Base-by-base conservation (phyloP, 768 basidiomycete species). In the Serendipita sp. region DNA sequence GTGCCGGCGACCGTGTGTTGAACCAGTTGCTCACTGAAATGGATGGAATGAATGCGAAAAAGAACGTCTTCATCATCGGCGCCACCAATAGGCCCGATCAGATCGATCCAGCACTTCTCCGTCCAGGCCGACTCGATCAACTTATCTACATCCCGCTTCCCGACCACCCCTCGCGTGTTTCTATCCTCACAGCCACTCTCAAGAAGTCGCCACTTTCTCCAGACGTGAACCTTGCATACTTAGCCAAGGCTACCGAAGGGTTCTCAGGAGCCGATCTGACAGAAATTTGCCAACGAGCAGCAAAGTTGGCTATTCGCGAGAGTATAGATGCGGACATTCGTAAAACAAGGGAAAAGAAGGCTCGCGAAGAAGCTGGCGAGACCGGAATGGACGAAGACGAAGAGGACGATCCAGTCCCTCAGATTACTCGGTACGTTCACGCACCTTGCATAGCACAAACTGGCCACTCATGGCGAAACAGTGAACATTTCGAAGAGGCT, bases 231-330 rank as follows among this genome's bases (percentile, higher is more conserved):
- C 83, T 98, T 56, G 35, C 36, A 32, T 98, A 85, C 85, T 80
- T 99, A 67, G 82, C 94, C 64, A 95, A 88, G 83, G 82, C 79
- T 74, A 96, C 95, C 13, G 91, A 97, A 71, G 96, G 96, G 11
- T 99, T 88, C 85, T 98, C 95, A 72, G 96, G 96, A 85, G 96
- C 96, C 65, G 96, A 99, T 83, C 78, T 98, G 69, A 95, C 95
- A n/a, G 96, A 98, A 75, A 95, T 99, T 71, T 98, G 95, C 74
- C 95, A 98, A 76, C 85, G 96, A 62, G 87, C 96, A 3, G 94
- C 94, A 64, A 99, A 99, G 78, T 80, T 97, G 64, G 95, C 95
- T 1, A 99, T 99, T 72, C 83, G 95, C 32, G 91, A 89, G 75
- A 88, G 86, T 65, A 99, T 99, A 70, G 94, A 98, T 70, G 76